Conservation (phyloP, 371 early-diverging fungal genomes). For the Lichtheimia ramosa region DNA sequence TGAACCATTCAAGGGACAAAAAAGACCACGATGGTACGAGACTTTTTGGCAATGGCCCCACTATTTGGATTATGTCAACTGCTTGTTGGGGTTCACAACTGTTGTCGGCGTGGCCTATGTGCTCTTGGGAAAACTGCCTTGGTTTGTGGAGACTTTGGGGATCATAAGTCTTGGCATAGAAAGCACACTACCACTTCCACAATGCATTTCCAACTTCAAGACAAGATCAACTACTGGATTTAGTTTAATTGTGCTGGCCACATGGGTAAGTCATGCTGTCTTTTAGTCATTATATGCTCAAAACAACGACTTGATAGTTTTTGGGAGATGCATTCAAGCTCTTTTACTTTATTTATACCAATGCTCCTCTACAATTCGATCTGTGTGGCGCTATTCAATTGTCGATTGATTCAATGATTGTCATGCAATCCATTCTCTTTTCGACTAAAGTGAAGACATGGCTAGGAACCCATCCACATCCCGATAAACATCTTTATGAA, state of each 20-base stretch:
- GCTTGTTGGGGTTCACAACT: constrained; percentile 40
- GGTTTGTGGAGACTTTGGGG: constrained; percentile 40
- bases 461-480: background rate
- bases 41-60: constrained; percentile 41
- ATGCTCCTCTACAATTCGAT: constrained; percentile 64
- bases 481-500: background rate
- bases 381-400: constrained; percentile 65
- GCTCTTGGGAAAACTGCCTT: constrained; percentile 21
- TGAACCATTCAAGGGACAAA: background rate
- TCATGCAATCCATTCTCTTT: constrained; percentile 53
- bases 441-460: constrained; percentile 29
- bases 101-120: constrained; percentile 31
- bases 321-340: constrained; percentile 68
- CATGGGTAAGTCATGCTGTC: constrained; percentile 31
- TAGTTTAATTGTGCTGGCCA: constrained; percentile 35
- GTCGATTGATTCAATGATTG: constrained; percentile 57
- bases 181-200: constrained; percentile 63
- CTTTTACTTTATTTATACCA: constrained; percentile 56
- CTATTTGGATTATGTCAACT: constrained; percentile 48
- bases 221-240: constrained; percentile 58
- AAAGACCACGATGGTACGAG: background rate
- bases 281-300: background rate
- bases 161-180: constrained; percentile 55
- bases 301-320: constrained; percentile 26
- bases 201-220: constrained; percentile 54